Evolutionary conservation across 2,329 filamentous ascomycete species (phyloP), one percentile per base, ranked within the genome.

Genomic region (Ceratocystis harringtonii): DNA sequence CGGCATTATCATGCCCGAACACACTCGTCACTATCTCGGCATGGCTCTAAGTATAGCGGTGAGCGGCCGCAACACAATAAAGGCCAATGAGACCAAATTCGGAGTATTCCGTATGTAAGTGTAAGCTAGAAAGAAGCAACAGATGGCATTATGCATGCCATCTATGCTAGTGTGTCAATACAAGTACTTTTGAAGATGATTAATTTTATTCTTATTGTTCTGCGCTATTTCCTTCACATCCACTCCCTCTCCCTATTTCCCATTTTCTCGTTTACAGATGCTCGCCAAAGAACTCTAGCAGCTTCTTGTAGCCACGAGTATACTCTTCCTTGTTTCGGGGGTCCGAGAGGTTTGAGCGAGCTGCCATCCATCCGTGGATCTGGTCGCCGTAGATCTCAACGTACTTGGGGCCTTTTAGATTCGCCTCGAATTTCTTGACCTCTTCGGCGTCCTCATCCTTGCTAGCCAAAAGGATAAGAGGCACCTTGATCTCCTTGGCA

Each of bases 61-160:
- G 73, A 84, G 85, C 50, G 88, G 88, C 1, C 82, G 80, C 70
- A 84, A 84, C 69, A 80, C 84, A 66, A 76, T 84, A 60, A 79
- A 80, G 71, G 78, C 81, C 7, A 82, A 82, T 61, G 81, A 82
- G 68, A 88, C 84, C 22, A 86, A 80, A 73, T 92, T 90, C 76
- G 89, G 89, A 12, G 87, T 92, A 36, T 92, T 92, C 76, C 82
- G 89, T 71, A 92, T 92, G 89, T 92, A 17, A 64, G 45, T 12
- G 36, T 10, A 22, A 43, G 10, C 43, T 7, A 43, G 30, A 17
- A 43, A 15, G 61, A 62, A 19, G 10, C 61, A 62, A 17, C 15
- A n/a, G 12, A 28, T n/a, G 19, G 8, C 6, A 44, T 32, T 15
- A 1, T 32, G 30, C 19, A 61, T 15, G 60, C 15, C 22, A 45